phyloP scores from a whole-genome alignment of 805 yeast species.

The Cyberlindnera mississippiensis region DNA sequence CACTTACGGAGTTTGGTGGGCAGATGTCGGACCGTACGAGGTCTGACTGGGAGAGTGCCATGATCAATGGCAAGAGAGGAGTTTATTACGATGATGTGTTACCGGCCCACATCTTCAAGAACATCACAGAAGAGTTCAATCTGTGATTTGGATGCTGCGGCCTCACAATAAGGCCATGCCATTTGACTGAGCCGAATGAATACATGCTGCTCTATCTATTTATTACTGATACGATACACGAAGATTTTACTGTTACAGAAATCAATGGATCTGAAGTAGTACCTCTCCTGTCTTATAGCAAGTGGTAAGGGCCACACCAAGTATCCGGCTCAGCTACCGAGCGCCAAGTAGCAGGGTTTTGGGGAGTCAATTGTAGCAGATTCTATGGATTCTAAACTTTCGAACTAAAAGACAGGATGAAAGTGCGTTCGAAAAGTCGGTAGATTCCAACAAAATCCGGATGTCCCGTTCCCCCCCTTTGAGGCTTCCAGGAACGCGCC shows the following conservation, averaged over 20 bases:
- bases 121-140: constrained; percentile 19
- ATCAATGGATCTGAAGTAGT: too few species aligned
- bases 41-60: constrained; percentile 48
- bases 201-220: not conserved
- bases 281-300: too few species aligned
- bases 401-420: too few species aligned
- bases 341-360: too few species aligned
- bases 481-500: not conserved
- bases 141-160: not conserved
- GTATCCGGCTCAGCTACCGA: too few species aligned
- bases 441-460: too few species aligned
- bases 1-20: constrained; percentile 48
- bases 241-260: too few species aligned
- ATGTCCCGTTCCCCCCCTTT: not conserved
- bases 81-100: constrained; percentile 31
- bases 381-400: too few species aligned
- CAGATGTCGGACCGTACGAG: constrained; percentile 49
- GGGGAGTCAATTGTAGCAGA: too few species aligned
- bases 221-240: not conserved
- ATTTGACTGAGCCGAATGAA: too few species aligned
- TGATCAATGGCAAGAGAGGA: constrained; percentile 39
- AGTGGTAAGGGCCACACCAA: too few species aligned
- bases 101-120: constrained; percentile 27
- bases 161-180: not conserved
- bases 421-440: too few species aligned